Evolutionary conservation across 345 rosid genomes (phyloP).

Genomic region (Zanthoxylum bungeanum): DNA sequence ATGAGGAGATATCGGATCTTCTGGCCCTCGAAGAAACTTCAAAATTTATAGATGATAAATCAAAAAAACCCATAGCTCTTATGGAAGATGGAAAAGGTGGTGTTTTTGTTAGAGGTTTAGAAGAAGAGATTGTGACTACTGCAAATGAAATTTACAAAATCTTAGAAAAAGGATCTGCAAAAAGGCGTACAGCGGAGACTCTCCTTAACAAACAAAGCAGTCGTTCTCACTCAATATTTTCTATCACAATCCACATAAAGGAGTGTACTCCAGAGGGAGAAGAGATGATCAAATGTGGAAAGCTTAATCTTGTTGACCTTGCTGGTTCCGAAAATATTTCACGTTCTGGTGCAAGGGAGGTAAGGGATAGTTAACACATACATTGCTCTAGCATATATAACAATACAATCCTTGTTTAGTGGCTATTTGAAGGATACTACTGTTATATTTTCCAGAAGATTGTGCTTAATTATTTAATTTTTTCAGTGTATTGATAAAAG

Average conservation of each 20-base stretch:
- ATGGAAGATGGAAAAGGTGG: conserved; percentile 99
- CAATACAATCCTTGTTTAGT: neutral
- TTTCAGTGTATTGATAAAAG: neutral
- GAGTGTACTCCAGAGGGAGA: conserved; percentile 98
- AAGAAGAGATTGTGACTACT: conserved; percentile 93
- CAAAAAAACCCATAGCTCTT: conserved; percentile 90
- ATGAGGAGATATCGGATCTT: conserved; percentile 95
- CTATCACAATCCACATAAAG: conserved; percentile 93
- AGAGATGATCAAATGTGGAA: conserved; percentile 98
- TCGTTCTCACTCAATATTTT: conserved; percentile 96
- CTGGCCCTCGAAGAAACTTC: conserved; percentile 84
- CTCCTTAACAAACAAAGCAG: conserved; percentile 98
- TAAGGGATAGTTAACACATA: conserved; percentile 23
- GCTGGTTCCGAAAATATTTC: conserved; percentile 99
- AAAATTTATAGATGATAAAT: conserved; percentile 82
- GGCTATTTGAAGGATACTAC: neutral
- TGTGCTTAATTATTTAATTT: conserved; percentile 13
- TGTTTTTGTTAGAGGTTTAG: conserved; percentile 92
- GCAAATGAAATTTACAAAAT: conserved; percentile 97
- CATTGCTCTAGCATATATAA: neutral
- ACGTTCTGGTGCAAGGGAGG: conserved; percentile 98
- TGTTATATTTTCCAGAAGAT: conserved; percentile 15
- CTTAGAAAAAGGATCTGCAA: conserved; percentile 94
- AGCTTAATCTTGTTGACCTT: conserved; percentile 96
- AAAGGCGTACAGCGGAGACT: conserved; percentile 98